Evolutionary conservation across 805 yeast species (phyloP), one percentile per base, ranked within the genome.

Genomic region (Kuraishia capsulata): DNA sequence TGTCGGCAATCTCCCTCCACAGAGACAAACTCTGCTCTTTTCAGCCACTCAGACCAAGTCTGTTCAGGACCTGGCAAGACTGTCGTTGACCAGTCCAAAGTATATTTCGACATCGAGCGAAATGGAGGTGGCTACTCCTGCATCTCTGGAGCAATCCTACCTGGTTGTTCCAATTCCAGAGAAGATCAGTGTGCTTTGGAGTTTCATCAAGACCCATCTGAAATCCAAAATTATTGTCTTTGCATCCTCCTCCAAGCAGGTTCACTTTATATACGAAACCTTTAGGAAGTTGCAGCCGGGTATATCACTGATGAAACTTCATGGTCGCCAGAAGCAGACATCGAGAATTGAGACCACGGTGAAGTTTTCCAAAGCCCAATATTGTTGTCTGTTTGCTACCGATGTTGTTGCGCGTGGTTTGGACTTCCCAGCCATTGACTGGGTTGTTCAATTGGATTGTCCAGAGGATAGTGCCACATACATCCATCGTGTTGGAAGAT

Each of bases 381-480:
- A 82, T 39, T 84, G 85, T 13, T 86, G 95, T 62, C 62, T 87
- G 35, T 78, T 87, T 52, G 92, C 95, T 0, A 87, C 96, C 0
- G 96, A 87, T 61, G 81, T 87, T 33, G 95, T 86, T 10, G 95
- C 96, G 1, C 67, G 96, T 55, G 96, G 96, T 14, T 72, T 87
- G 30, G 96, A 87, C 57, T 86, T 88, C 59, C 96, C 96, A 0
- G 84, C 89, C 4, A 84, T 87, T 36, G 94, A 88, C 53, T 87
- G 96, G 96, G 95, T 87, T n/a, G 67, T 87, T 6, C 96, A 87
- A 56, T 70, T 86, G 1, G 96, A 87, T 54, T 84, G 94, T 50
- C 96, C 96, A 0, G 96, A 87, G 54, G 95, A 85, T 57, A 71
- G 77, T 2, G 86, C 88, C 23, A 88, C 96, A 0, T 87, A 88